phyloP scores from a whole-genome alignment of 257 asterid species.

The Haberlea rhodopensis region DNA sequence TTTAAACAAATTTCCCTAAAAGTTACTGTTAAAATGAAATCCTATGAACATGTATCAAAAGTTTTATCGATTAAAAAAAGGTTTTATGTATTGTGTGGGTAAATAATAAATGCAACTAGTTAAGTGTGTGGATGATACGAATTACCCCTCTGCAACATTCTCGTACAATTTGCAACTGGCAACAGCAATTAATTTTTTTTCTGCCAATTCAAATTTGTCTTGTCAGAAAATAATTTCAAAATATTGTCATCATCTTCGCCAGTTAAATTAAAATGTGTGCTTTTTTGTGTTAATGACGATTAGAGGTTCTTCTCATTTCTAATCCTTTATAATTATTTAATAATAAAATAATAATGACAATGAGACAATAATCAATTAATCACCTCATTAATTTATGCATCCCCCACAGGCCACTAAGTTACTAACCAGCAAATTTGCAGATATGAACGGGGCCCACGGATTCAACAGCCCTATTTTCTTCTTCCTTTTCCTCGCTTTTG shows the following conservation, averaged over 20 bases:
- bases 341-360: slow-evolving; percentile 32
- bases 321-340: slow-evolving; percentile 27
- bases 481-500: background rate
- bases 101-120: too few relatives aligned
- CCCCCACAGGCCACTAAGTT: too few relatives aligned
- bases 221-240: background rate
- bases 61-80: too few relatives aligned
- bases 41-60: too few relatives aligned
- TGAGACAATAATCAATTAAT: slow-evolving; percentile 26
- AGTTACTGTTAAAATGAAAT: too few relatives aligned
- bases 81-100: too few relatives aligned
- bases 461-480: slow-evolving; percentile 21
- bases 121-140: background rate
- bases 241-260: background rate
- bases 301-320: slow-evolving; percentile 27
- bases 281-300: slow-evolving; percentile 3
- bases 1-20: too few relatives aligned
- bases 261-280: too few relatives aligned
- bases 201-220: background rate
- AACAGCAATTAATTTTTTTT: background rate
- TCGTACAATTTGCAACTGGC: background rate
- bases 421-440: slow-evolving; percentile 56
- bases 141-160: background rate
- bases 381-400: slow-evolving; percentile 38
- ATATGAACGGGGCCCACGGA: slow-evolving; percentile 50